These are phyloP conservation scores for Penicillium flavigenum DNA, from an alignment of 495 filamentous ascomycete genomes.

Conservation along the genomic window DNA sequence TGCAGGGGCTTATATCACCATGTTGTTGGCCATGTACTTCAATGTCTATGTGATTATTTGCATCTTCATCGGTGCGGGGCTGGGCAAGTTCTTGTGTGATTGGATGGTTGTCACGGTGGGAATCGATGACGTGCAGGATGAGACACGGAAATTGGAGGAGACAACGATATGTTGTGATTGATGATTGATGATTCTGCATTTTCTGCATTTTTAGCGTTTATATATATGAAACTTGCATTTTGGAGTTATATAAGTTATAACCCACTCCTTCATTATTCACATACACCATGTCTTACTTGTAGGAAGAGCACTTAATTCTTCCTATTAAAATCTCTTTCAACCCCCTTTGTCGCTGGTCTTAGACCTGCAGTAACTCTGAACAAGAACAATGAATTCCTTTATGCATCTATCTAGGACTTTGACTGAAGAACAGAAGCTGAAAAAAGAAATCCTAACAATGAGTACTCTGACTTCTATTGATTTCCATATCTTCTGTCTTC, in stretches of 20 bases:
- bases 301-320: background rate
- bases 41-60: slow-evolving; percentile 61
- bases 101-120: slow-evolving; percentile 39
- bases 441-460: background rate
- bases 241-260: background rate
- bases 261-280: background rate
- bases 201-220: background rate
- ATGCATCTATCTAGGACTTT: background rate
- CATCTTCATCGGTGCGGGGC: slow-evolving; percentile 58
- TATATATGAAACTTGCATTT: background rate
- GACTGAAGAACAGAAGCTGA: too few relatives aligned
- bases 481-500: background rate
- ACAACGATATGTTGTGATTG: slow-evolving; percentile 16
- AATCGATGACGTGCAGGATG: slow-evolving; percentile 10
- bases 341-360: background rate
- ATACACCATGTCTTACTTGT: background rate
- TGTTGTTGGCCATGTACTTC: slow-evolving; percentile 63
- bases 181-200: background rate
- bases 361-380: background rate
- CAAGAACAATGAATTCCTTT: background rate
- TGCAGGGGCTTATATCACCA: slow-evolving; percentile 63
- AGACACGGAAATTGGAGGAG: slow-evolving; percentile 10
- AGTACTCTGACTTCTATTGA: background rate
- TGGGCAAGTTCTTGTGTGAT: slow-evolving; percentile 56
- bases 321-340: background rate